Base-by-base conservation (phyloP, 805 yeast species). In the Suhomyces tanzawaensis region DNA sequence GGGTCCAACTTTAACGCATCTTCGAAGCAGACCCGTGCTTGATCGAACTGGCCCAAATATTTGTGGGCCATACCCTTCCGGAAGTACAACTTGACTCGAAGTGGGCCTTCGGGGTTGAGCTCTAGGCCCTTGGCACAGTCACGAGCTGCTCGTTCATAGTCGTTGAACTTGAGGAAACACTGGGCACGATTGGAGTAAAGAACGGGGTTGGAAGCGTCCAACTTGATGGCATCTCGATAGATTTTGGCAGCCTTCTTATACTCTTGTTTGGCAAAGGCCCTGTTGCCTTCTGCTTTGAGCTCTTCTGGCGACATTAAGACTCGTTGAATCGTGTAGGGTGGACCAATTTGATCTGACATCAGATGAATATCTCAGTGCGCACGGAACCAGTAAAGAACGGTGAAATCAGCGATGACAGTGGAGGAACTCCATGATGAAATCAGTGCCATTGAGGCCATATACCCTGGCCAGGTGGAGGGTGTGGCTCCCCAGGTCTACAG, bases 361-460 rank as follows among this genome's bases (percentile, higher is more conserved):
- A n/a, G n/a, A n/a, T n/a, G n/a, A n/a, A n/a, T n/a, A n/a, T n/a
- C n/a, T n/a, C n/a, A n/a, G n/a, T n/a, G n/a, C n/a, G n/a, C n/a
- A n/a, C n/a, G n/a, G n/a, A n/a, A n/a, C n/a, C n/a, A n/a, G n/a
- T n/a, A n/a, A n/a, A 23, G 12, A 23, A 23, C 12, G 9, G 25
- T 9, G 25, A 23, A 21, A 21, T 9, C 23, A 25, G 8, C 25
- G 11, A 55, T 53, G 61, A 48, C 57, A 7, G 56, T 65, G 1
- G 75, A 75, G 42, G 84, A 81, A 23, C 62, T 84, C 5, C 54
- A 54, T 15, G 93, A 87, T 38, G 99, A 91, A 53, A 60, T 87
- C 14, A 80, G 76, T 27, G 91, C 96, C 9, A 79, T 91, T 8
- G 84, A 86, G 39, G 93, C 96, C 3, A 91, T 93, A 9, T 91